Conservation (phyloP, 2,329 filamentous ascomycete species). For the Keithomyces neogunnii region DNA sequence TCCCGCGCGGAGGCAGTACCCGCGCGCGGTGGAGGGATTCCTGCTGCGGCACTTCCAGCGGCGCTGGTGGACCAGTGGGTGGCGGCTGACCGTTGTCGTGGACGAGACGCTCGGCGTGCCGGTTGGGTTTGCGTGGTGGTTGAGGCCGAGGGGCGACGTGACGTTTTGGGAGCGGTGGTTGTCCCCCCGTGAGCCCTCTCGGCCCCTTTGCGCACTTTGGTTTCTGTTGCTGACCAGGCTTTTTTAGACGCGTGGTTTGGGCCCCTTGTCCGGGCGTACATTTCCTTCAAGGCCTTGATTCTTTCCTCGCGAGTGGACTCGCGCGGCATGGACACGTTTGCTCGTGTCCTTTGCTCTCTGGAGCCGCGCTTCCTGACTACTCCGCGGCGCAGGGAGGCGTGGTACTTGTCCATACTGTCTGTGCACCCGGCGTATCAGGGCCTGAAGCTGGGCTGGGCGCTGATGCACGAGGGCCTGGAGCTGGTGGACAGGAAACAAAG, state of each 20-base stretch:
- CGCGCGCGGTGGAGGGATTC: constrained; percentile 13
- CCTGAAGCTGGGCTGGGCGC: constrained; percentile 20
- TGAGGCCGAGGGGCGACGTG: constrained; percentile 17
- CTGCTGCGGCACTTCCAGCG: constrained; percentile 18
- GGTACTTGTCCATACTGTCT: constrained; percentile 27
- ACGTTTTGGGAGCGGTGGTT: constrained; percentile 22
- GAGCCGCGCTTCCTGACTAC: constrained; percentile 18
- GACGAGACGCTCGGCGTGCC: constrained; percentile 9
- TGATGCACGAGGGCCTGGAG: constrained; percentile 21
- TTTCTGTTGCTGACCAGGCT: neutral
- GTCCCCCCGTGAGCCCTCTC: constrained; percentile 18
- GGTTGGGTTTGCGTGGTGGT: constrained; percentile 27
- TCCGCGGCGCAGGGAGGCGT: constrained; percentile 20
- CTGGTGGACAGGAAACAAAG: constrained; percentile 19
- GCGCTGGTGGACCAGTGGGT: constrained; percentile 26
- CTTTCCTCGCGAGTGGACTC: constrained; percentile 15
- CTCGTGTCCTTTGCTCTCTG: constrained; percentile 16
- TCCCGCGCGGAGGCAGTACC: constrained; percentile 15
- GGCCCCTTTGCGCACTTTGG: no score
- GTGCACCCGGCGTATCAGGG: constrained; percentile 23
- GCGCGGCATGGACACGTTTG: constrained; percentile 14
- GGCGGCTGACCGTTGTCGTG: constrained; percentile 19
- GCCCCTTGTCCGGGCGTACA: constrained; percentile 15
- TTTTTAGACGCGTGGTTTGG: constrained; percentile 21
- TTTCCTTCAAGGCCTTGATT: constrained; percentile 17